Evolutionary conservation across 2,329 filamentous ascomycete genomes (phyloP).

Genomic region (Alternaria rosae): DNA sequence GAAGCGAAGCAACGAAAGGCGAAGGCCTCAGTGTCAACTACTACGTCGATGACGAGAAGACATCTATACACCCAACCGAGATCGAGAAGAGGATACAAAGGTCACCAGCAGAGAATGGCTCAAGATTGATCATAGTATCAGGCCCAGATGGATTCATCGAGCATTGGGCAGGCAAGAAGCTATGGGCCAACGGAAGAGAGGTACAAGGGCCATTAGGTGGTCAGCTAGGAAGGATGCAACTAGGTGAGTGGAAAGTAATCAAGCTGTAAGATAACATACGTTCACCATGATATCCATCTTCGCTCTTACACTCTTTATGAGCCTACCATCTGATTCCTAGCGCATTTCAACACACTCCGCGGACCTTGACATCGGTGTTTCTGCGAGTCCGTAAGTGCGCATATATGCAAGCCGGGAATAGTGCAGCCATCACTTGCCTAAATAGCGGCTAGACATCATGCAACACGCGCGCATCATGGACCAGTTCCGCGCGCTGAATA

Average conservation of each 20-base stretch:
- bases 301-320: not conserved
- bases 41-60: constrained; percentile 82
- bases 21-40: constrained; percentile 66
- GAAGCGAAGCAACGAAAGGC: constrained; percentile 24
- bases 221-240: constrained; percentile 67
- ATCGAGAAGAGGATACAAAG: constrained; percentile 40
- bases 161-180: constrained; percentile 80
- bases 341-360: not conserved
- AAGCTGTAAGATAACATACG: constrained; percentile 57
- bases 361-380: not conserved
- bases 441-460: not conserved
- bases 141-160: constrained; percentile 90
- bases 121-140: constrained; percentile 80
- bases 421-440: constrained; percentile 1
- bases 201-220: constrained; percentile 78
- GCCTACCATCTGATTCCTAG: not conserved
- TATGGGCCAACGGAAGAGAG: constrained; percentile 75
- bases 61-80: constrained; percentile 62
- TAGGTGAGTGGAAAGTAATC: constrained; percentile 64
- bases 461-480: constrained; percentile 11
- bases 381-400: not conserved
- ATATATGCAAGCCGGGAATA: not conserved
- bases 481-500: constrained; percentile 29
- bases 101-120: constrained; percentile 50
- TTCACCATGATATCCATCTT: constrained; percentile 17